Evolutionary conservation across 306 rosid genomes (phyloP).

Genomic region (Vachellia pachyceras): DNA sequence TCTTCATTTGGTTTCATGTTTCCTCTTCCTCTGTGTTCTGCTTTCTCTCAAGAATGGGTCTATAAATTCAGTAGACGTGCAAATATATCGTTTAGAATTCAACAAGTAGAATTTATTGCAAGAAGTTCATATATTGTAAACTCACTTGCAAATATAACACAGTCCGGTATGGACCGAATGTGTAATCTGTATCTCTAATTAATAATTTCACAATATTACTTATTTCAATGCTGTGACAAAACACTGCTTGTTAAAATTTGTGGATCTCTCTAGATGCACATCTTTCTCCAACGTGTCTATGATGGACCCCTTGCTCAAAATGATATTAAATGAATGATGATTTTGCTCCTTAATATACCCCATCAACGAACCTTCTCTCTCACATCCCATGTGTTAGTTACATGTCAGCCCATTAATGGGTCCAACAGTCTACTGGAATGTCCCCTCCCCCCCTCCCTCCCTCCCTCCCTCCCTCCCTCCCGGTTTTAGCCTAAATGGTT

Average conservation of each 20-base stretch:
- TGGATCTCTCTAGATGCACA: slow-evolving; percentile 13
- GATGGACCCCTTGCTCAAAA: not conserved
- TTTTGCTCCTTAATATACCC: not conserved
- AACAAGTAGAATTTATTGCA: not conserved
- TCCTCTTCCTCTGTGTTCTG: slow-evolving; percentile 16
- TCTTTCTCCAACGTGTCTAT: not conserved
- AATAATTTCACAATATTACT: not conserved
- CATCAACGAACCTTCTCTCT: not conserved
- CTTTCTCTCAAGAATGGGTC: not conserved
- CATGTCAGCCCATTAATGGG: not conserved
- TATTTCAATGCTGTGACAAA: slow-evolving; percentile 23
- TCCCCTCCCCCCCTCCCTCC: no score
- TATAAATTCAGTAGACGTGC: not conserved
- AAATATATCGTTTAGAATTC: not conserved
- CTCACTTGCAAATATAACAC: not conserved
- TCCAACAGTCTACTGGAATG: not conserved
- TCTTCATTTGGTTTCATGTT: no score
- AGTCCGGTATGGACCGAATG: slow-evolving; percentile 4
- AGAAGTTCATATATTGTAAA: not conserved
- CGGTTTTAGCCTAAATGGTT: no score
- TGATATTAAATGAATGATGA: not conserved
- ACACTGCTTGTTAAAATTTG: not conserved
- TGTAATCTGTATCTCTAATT: not conserved
- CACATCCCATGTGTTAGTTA: not conserved
- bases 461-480: no score